Evolutionary conservation across 2,329 filamentous ascomycete genomes (phyloP), one percentile per base, ranked within the genome.

Genomic region (Didymella exigua): DNA sequence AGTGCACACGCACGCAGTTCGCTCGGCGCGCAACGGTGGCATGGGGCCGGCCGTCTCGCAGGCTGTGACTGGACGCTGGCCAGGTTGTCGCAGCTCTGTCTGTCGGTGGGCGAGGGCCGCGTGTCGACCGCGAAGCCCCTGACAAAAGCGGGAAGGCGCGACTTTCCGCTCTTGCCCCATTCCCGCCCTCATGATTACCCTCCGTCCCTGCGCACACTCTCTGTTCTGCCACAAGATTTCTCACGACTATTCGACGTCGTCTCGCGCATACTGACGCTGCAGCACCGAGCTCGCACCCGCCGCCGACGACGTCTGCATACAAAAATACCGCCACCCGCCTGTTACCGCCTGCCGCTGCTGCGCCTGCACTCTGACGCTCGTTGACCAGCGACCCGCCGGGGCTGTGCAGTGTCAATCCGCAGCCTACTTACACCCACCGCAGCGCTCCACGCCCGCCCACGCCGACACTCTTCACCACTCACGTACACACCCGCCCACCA

Each of bases 401-500:
- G 54, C 54, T 57, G 54, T 57, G 54, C 54, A 53, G 34, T 42
- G 40, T 44, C 44, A 36, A 26, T 27, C 57, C 51, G 43, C 57
- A 51, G 43, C 57, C 37, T 47, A 48, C 42, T 47, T 44, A 46
- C 51, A 38, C 30, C 26, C 48, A 44, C 55, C 14, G n/a, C 56
- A 49, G 46, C 46, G 45, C 48, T 44, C 34, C 52, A 27, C 43
- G 48, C 47, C 50, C 56, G 46, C 58, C 51, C 46, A 46, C 59
- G 49, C 40, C 46, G 49, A 58, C 58, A 42, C 56, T 38, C 47
- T 30, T 49, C 38, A 29, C 44, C 57, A 51, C 50, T 47, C 48
- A 63, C 41, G 30, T 24, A 63, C 64, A 57, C 64, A 59, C 46
- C 38, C 58, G 48, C 54, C 63, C 49, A 60, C 63, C 57, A 76